Base-by-base conservation (phyloP, 2,329 filamentous ascomycete genomes). In the Colletotrichum limetticola region DNA sequence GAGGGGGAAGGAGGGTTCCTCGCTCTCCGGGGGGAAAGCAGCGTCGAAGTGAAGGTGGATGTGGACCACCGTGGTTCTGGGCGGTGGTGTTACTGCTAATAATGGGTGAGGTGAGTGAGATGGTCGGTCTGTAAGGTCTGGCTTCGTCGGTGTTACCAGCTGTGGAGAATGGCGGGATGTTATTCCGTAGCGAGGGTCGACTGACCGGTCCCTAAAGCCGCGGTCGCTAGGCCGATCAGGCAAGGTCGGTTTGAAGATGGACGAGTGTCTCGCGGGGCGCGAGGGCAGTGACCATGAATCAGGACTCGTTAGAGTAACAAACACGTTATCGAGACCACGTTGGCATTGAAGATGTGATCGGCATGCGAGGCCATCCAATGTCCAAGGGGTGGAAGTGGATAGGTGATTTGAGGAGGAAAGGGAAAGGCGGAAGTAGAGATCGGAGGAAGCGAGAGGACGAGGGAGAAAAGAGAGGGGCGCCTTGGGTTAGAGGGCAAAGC, bases 271-370 rank as follows among this genome's bases (percentile, higher is more conserved):
- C 61, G 70, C 69, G 57, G 66, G 49, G 65, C 65, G 56, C 26
- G 37, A 72, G 24, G 56, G 56, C 60, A 67, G 32, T 37, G 66
- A 68, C 69, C 75, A 74, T 77, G 59, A 76, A 77, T 64, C 37
- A 46, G 60, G 67, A 28, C 16, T 49, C 68, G 16, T 14, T 5
- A 42, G 59, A 66, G 68, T 30, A 68, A 61, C 28, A 46, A 52
- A 71, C 55, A 59, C 37, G 55, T 68, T 28, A 55, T 66, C 49
- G 46, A 46, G 53, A 52, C 68, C 72, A 73, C 63, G 60, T 58
- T 64, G 63, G 62, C 30, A 64, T 66, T 65, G 72, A 68, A 57
- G 52, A 58, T 24, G 56, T 56, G 42, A 16, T 68, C 56, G 65
- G 59, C 61, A 71, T 73, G 57, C 73, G 66, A 73, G 66, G 66